Percentiles rank a stretch among this genome's conserved stretches.
Conservation (phyloP, 2,329 filamentous ascomycete species). For the Sarocladium kiliense region DNA sequence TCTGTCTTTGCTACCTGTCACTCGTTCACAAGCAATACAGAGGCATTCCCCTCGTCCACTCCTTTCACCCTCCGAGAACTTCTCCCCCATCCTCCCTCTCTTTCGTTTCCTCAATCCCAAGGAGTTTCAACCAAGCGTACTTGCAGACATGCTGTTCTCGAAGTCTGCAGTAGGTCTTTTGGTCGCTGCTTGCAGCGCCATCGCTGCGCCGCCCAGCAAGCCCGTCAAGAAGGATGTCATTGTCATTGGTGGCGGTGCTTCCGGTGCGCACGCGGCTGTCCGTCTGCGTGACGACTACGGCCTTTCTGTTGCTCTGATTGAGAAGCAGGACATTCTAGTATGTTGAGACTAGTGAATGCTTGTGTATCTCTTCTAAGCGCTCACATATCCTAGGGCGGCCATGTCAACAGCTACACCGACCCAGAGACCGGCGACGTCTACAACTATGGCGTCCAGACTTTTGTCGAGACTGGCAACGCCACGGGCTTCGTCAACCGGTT, state of each 20-base stretch:
- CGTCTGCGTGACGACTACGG: conserved; percentile 28
- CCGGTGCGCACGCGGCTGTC: conserved; percentile 31
- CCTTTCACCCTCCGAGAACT: background rate
- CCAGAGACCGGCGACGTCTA: conserved; percentile 27
- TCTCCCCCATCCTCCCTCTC: background rate
- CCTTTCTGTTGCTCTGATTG: conserved; percentile 28
- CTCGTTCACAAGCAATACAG: background rate
- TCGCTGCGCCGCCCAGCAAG: conserved; percentile 5
- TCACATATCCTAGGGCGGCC: conserved; percentile 33
- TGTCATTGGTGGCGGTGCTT: conserved; percentile 30
- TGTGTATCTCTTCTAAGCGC: background rate
- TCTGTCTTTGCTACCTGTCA: background rate
- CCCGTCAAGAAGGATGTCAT: conserved; percentile 24
- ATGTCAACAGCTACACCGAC: conserved; percentile 41
- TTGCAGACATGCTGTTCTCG: conserved; percentile 9
- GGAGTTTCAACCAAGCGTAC: background rate
- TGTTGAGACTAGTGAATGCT: background rate
- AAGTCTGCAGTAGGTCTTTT: conserved; percentile 1
- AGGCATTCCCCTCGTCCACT: background rate
- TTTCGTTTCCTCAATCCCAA: background rate
- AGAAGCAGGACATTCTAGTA: conserved; percentile 27
- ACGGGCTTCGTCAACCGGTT: conserved; percentile 39
- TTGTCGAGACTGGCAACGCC: conserved; percentile 32
- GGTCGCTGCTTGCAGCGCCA: background rate
- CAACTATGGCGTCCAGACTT: conserved; percentile 33